phyloP scores from a whole-genome alignment of 2,329 filamentous ascomycete genomes.

The Biscogniauxia marginata region DNA sequence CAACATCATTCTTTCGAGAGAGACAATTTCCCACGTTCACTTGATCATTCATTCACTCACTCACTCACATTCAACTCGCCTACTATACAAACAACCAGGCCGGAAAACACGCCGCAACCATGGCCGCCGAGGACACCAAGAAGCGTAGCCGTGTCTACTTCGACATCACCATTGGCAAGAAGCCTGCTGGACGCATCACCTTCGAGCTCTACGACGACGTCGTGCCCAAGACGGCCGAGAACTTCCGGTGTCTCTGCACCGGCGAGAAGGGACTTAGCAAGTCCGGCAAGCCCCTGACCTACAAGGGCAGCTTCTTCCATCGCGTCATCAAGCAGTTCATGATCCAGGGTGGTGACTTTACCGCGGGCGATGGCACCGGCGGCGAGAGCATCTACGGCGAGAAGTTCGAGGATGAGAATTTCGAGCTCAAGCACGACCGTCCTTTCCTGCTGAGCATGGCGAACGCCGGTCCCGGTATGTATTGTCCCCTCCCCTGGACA shows the following conservation, averaged over 20 bases:
- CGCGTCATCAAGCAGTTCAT: slow-evolving; percentile 98
- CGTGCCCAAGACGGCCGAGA: slow-evolving; percentile 93
- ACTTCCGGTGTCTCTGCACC: slow-evolving; percentile 92
- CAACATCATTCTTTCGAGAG: too few species aligned
- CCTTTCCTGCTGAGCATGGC: slow-evolving; percentile 97
- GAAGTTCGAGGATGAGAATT: slow-evolving; percentile 98
- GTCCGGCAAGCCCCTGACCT: slow-evolving; percentile 81
- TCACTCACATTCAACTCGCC: not conserved
- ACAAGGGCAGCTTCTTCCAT: slow-evolving; percentile 92
- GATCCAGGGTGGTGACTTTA: slow-evolving; percentile 98
- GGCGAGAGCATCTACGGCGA: slow-evolving; percentile 97
- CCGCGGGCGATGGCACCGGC: slow-evolving; percentile 87
- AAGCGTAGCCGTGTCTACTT: slow-evolving; percentile 84
- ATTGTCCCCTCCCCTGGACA: not conserved
- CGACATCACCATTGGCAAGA: slow-evolving; percentile 79
- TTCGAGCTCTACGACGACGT: slow-evolving; percentile 79
- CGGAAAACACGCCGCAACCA: slow-evolving; percentile 8
- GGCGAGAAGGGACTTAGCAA: slow-evolving; percentile 88
- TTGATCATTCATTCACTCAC: not conserved
- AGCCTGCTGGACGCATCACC: slow-evolving; percentile 71
- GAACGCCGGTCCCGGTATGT: slow-evolving; percentile 84
- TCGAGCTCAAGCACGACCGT: slow-evolving; percentile 84
- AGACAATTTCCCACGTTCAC: not conserved
- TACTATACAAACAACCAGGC: not conserved
- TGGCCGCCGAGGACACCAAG: slow-evolving; percentile 41